These are phyloP conservation scores for Ballota nigra DNA, from an alignment of 257 asterid genomes.

Conservation along the genomic window DNA sequence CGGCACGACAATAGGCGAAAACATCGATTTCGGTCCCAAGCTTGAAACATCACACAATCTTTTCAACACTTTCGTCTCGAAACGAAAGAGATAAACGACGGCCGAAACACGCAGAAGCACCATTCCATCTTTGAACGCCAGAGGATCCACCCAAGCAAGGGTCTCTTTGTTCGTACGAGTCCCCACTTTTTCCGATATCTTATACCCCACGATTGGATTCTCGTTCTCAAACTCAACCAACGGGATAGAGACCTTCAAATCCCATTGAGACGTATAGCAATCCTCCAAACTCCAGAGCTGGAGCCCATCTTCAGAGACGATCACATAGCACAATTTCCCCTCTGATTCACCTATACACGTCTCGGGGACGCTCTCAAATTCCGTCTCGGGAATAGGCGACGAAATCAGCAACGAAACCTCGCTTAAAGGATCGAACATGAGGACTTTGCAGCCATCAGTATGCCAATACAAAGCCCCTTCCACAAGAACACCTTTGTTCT, in stretches of 20 bases:
- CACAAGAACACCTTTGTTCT: slow-evolving; percentile 42
- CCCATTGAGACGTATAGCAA: slow-evolving; percentile 42
- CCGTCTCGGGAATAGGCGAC: slow-evolving; percentile 42
- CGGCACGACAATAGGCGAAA: slow-evolving; percentile 52
- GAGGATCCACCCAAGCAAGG: slow-evolving; percentile 41
- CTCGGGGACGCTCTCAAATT: slow-evolving; percentile 31
- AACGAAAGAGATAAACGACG: slow-evolving; percentile 31
- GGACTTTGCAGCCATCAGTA: slow-evolving; percentile 46
- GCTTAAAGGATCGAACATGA: slow-evolving; percentile 51
- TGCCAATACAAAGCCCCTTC: slow-evolving; percentile 58
- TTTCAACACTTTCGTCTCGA: slow-evolving; percentile 45
- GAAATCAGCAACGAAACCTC: slow-evolving; percentile 48
- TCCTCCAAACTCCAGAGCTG: slow-evolving; percentile 61
- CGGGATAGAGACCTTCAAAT: slow-evolving; percentile 23
- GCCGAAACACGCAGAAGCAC: slow-evolving; percentile 43
- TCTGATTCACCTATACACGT: slow-evolving; percentile 66
- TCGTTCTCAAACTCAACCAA: slow-evolving; percentile 41
- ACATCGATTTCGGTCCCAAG: slow-evolving; percentile 43
- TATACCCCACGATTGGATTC: slow-evolving; percentile 24
- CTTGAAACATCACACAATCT: slow-evolving; percentile 34
- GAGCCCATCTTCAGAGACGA: slow-evolving; percentile 48
- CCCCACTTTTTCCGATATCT: slow-evolving; percentile 31
- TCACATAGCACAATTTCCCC: slow-evolving; percentile 40
- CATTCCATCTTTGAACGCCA: slow-evolving; percentile 50
- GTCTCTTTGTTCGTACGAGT: not conserved